Evolutionary conservation across 116 monocot species (phyloP).

Genomic region (Cymodocea nodosa): DNA sequence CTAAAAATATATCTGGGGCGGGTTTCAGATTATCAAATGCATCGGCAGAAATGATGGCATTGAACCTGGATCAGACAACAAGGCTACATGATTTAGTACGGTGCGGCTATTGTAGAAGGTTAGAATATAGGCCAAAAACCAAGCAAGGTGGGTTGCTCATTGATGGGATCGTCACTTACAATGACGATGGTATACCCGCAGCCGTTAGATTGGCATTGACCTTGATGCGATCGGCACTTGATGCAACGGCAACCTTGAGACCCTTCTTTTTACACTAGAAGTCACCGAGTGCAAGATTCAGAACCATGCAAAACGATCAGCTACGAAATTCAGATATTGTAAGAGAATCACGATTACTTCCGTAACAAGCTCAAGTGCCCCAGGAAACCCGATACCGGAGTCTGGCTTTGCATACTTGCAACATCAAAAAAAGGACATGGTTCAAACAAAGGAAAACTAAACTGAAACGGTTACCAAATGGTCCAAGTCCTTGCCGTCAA

Average conservation of each 20-base stretch:
- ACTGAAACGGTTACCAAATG: neutral
- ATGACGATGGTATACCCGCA: constrained; percentile 55
- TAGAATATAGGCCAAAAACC: too few species aligned
- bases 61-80: constrained; percentile 41
- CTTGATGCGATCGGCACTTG: constrained; percentile 93
- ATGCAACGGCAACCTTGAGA: constrained; percentile 94
- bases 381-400: constrained; percentile 90
- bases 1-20: constrained; percentile 94
- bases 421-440: neutral
- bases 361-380: constrained; percentile 73
- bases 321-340: neutral
- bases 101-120: too few species aligned
- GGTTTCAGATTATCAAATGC: constrained; percentile 95
- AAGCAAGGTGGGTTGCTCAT: too few species aligned
- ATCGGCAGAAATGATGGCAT: constrained; percentile 91
- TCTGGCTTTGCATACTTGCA: constrained; percentile 93
- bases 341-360: constrained; percentile 11
- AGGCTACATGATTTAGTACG: neutral
- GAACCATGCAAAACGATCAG: neutral
- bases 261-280: constrained; percentile 60
- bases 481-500: neutral
- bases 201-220: constrained; percentile 92
- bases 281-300: neutral
- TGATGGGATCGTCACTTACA: constrained; percentile 29
- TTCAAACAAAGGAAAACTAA: neutral